Percentiles rank a stretch among this genome's conserved stretches.
Evolutionary conservation across 2,329 filamentous ascomycete genomes (phyloP).

Genomic region (Pestalotiopsis sp.): DNA sequence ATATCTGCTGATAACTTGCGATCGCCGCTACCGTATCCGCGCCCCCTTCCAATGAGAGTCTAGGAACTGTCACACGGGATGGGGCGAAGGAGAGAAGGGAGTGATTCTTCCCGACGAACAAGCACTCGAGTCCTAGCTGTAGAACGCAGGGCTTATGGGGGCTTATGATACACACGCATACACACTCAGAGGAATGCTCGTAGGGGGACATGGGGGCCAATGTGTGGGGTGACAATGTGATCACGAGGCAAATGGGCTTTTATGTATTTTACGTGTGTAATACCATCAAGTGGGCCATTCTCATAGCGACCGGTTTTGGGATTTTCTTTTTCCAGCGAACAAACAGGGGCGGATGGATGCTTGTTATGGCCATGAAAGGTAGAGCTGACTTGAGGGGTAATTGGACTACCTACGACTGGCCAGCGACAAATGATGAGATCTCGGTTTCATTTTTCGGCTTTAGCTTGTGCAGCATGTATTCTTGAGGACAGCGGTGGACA

Average conservation of each 20-base stretch:
- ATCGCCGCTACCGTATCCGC: too few relatives aligned
- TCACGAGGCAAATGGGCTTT: not conserved
- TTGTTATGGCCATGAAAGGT: not conserved
- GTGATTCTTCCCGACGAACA: not conserved
- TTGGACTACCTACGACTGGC: not conserved
- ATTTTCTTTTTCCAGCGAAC: constrained; percentile 2
- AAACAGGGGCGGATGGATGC: not conserved
- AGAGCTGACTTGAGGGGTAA: not conserved
- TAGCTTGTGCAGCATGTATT: not conserved
- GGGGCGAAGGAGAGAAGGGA: not conserved
- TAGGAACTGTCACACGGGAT: not conserved
- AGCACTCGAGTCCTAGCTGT: not conserved
- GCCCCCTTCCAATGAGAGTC: too few relatives aligned
- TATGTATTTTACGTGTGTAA: constrained; percentile 4
- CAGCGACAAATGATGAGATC: not conserved
- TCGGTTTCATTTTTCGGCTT: not conserved
- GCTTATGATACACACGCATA: not conserved
- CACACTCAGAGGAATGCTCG: too few relatives aligned
- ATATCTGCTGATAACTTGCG: not conserved
- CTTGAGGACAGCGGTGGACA: not conserved
- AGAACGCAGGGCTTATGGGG: not conserved
- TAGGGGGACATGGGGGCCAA: not conserved
- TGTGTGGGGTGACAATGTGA: not conserved
- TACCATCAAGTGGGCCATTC: constrained; percentile 1
- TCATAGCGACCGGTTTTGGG: constrained; percentile 8